These are phyloP conservation scores for Tricladium varicosporioides DNA, from an alignment of 2,329 filamentous ascomycete species.

Conservation along the genomic window DNA sequence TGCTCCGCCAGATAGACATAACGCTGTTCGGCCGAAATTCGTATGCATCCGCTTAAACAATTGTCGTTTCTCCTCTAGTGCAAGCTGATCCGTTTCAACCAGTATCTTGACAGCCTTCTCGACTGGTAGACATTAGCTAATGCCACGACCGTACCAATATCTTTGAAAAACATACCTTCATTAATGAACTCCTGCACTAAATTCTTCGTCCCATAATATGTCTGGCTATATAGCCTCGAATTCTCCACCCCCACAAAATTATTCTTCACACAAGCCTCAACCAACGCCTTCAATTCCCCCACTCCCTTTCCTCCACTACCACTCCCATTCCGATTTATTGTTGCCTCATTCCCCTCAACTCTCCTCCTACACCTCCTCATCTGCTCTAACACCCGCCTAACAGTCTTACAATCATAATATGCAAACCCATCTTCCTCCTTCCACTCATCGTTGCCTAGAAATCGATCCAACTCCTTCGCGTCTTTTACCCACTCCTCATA, in stretches of 20 bases:
- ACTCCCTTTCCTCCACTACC: slow-evolving; percentile 51
- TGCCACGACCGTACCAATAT: not conserved
- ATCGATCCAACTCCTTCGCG: slow-evolving; percentile 75
- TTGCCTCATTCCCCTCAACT: slow-evolving; percentile 54
- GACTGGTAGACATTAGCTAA: slow-evolving; percentile 42
- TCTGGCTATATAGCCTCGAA: slow-evolving; percentile 90
- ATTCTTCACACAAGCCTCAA: slow-evolving; percentile 93
- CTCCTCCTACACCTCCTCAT: slow-evolving; percentile 59
- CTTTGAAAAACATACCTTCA: slow-evolving; percentile 55
- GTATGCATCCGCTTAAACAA: slow-evolving; percentile 87
- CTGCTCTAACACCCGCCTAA: slow-evolving; percentile 74
- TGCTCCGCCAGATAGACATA: slow-evolving; percentile 90
- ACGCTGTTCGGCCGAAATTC: slow-evolving; percentile 87
- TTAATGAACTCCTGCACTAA: slow-evolving; percentile 88
- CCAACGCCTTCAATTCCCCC: slow-evolving; percentile 72
- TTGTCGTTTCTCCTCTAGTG: slow-evolving; percentile 69
- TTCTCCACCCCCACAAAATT: slow-evolving; percentile 97
- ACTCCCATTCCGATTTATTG: slow-evolving; percentile 33
- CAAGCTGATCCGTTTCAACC: slow-evolving; percentile 63
- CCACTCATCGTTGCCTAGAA: slow-evolving; percentile 79
- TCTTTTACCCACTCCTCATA: slow-evolving; percentile 83
- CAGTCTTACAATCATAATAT: slow-evolving; percentile 86
- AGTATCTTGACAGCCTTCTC: slow-evolving; percentile 67
- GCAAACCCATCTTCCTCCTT: slow-evolving; percentile 74
- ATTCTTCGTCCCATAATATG: slow-evolving; percentile 96